These are phyloP conservation scores for Notholithocarpus densiflorus DNA, from an alignment of 306 rosid species.

Conservation along the genomic window DNA sequence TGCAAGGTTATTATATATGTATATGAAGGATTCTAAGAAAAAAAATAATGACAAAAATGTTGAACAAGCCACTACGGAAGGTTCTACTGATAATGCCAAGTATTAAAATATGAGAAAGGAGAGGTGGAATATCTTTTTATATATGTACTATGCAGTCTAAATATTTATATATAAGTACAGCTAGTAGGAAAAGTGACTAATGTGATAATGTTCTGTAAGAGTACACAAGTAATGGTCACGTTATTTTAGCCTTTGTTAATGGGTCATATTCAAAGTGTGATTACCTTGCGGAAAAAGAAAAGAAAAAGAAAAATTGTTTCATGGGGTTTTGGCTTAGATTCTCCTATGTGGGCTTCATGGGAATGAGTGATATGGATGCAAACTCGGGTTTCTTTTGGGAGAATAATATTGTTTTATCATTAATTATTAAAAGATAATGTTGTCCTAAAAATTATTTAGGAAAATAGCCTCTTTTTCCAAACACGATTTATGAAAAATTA, in stretches of 20 bases:
- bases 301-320: neutral
- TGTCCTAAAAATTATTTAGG: too few species aligned
- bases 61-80: constrained; percentile 36
- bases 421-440: too few species aligned
- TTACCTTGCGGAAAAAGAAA: neutral
- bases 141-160: neutral
- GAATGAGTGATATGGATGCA: too few species aligned
- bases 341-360: too few species aligned
- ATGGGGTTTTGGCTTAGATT: neutral
- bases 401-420: too few species aligned
- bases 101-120: constrained; percentile 11
- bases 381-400: too few species aligned
- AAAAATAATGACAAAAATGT: neutral
- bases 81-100: constrained; percentile 21
- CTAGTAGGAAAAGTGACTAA: neutral
- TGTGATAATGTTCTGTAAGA: neutral
- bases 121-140: constrained; percentile 1
- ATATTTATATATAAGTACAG: neutral
- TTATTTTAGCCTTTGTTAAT: neutral
- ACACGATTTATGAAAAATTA: too few species aligned
- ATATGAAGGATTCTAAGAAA: constrained; percentile 28
- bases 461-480: too few species aligned
- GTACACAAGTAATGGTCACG: neutral
- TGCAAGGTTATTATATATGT: constrained; percentile 24
- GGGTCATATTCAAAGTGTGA: neutral